Evolutionary conservation across 495 filamentous ascomycete species (phyloP), one percentile per base, ranked within the genome.

Genomic region (Penicillium canescens): DNA sequence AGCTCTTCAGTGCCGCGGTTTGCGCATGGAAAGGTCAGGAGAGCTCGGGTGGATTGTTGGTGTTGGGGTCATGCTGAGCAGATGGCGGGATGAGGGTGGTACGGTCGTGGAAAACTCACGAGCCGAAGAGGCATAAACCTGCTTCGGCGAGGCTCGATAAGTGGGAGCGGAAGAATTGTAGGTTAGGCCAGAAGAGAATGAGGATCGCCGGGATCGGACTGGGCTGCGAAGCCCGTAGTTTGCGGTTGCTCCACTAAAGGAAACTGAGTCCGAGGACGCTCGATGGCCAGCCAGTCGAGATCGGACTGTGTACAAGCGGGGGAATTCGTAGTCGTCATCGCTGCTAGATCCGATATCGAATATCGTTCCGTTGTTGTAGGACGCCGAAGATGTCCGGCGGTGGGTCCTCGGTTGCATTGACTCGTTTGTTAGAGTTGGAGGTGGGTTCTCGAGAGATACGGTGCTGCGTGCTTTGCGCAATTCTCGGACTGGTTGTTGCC

Each of bases 391-490:
- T 59, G 61, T 51, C 28, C 63, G 56, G 9, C 42, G 42, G 36
- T 57, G 57, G 43, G 52, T 38, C 50, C 57, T 61, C 13, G 43
- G n/a, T 42, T 42, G 56, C n/a, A 39, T 13, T 40, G 37, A 31
- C 14, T 60, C 50, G n/a, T 52, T 56, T 21, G 49, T 35, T 4
- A 43, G 46, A n/a, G 48, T 49, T 12, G 54, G 43, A 36, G 52
- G 37, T 13, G 66, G 62, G 14, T 63, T 47, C 31, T 72, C 67
- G 12, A 71, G 56, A 0, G 66, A 71, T n/a, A 70, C 41, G 3
- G 60, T 67, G 34, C 71, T 76, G 31, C 63, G 66, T 10, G 72
- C 64, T 41, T 74, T 73, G 39, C 60, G 42, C 10, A 72, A 37
- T 21, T 60, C 47, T 7, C 54, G 52, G 9, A 52, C 24, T 8